Evolutionary conservation across 345 rosid species (phyloP), one percentile per base, ranked within the genome.

Genomic region (Populus euphratica): DNA sequence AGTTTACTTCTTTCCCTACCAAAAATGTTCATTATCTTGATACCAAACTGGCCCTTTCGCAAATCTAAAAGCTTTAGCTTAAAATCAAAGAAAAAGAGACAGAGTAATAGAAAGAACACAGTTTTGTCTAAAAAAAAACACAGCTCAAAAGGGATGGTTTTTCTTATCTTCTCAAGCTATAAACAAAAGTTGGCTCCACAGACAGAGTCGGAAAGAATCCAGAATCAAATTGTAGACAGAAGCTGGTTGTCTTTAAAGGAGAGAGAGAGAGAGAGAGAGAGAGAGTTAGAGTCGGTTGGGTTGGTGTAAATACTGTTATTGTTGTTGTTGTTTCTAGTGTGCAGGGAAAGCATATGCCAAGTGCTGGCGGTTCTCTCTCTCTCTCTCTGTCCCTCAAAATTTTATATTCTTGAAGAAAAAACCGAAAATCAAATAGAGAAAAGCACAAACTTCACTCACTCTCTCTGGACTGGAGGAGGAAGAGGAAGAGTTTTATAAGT

Each of bases 271-370:
- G 20, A 36, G 13, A 12, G 35, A 33, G 35, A 33, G 35, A 33
- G 35, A 4, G 35, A 33, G 35, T 4, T 4, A 33, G 49, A 76
- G 79, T 67, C 68, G 73, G 85, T 74, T 79, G 88, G 78, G 63
- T 54, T 52, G 75, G 70, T 73, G 82, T 64, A 47, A 31, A 49
- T 38, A 29, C 25, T 73, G 77, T 13, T 73, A 73, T 13, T 73
- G 67, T 23, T 62, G 75, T 66, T 68, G 69, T 33, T 65, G 77
- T 62, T 68, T 20, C 66, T 47, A 43, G 35, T 78, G 75, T 73
- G 81, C 76, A 76, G 82, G 31, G 63, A 78, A 79, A 81, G 84
- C 73, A 68, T 68, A 63, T 61, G 79, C 74, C 35, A 43, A 70
- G 69, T 31, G 82, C 77, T 62, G 78, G 81, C 78, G 65, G 43